Base-by-base conservation (phyloP, 1,139 yeast genomes). In the Chernovozyma aurita region DNA sequence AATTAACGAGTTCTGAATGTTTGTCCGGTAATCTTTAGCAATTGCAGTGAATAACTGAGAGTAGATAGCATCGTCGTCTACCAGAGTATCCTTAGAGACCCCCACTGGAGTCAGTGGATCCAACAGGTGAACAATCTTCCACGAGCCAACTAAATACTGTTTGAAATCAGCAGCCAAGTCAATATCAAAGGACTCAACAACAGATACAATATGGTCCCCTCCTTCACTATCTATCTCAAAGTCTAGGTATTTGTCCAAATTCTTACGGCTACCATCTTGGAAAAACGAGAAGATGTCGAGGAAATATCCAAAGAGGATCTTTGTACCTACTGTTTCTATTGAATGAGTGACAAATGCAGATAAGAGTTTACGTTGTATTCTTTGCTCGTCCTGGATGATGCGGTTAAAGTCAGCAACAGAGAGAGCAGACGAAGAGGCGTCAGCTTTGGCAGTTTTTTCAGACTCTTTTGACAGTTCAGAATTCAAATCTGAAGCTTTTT, bases 151-250 rank as follows among this genome's bases (percentile, higher is more conserved):
- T 3, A 65, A 36, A 37, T 56, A 59, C 2, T 64, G 53, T 4
- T 51, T 47, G 40, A 85, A 73, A 25, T 58, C 55, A 1, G 52
- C 53, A 9, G 59, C 56, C 24, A 80, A 58, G 36, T 80, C 77
- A 35, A 87, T 51, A 55, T 88, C 97, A 57, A 68, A 74, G 13
- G 88, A 76, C 31, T 64, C 50, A 1, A 80, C 68, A 44, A 85
- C 62, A 42, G 75, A 77, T 26, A 65, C 59, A n/a, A 76, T 50
- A 36, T 88, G 63, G 26, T 68, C 69, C 18, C 67, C 42, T 2
- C 59, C 56, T 0, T 50, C 46, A 13, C 47, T 37, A 3, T 45
- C 49, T n/a, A 51, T 41, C 18, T 38, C 38, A 39, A 32, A 45
- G n/a, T 48, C 51, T 32, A 43, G 38, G 17, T 42, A 39, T 8